Percentiles rank a stretch among this genome's conserved stretches.
Conservation (phyloP, 257 asterid species). For the Apocynum venetum region DNA sequence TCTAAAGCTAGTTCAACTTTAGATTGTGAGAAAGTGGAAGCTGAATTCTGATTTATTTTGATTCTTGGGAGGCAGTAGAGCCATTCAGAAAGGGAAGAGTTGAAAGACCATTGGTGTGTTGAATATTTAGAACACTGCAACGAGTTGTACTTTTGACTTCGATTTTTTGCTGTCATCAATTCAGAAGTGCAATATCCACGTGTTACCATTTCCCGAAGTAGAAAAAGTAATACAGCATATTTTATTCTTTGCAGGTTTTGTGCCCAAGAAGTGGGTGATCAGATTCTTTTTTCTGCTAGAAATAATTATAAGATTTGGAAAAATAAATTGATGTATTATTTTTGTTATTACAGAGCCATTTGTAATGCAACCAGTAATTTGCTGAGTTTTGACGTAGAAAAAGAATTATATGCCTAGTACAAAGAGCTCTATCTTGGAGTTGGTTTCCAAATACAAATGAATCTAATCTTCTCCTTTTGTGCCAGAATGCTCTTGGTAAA, state of each 20-base stretch:
- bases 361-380: not conserved
- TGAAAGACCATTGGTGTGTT: not conserved
- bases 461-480: not conserved
- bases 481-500: not conserved
- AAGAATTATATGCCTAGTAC: not conserved
- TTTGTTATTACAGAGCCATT: not conserved
- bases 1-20: not conserved
- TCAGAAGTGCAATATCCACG: too few relatives aligned
- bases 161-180: too few relatives aligned
- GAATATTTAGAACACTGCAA: too few relatives aligned
- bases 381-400: not conserved
- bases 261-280: not conserved
- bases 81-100: not conserved
- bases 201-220: too few relatives aligned
- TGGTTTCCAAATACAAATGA: not conserved
- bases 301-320: not conserved
- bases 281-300: not conserved
- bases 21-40: too few relatives aligned
- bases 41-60: not conserved
- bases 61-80: not conserved
- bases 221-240: not conserved
- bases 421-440: not conserved
- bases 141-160: too few relatives aligned
- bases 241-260: too few relatives aligned
- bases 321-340: too few relatives aligned